Evolutionary conservation across 371 early-diverging fungal species (phyloP).

Genomic region (Dinochytrium kinnereticum): DNA sequence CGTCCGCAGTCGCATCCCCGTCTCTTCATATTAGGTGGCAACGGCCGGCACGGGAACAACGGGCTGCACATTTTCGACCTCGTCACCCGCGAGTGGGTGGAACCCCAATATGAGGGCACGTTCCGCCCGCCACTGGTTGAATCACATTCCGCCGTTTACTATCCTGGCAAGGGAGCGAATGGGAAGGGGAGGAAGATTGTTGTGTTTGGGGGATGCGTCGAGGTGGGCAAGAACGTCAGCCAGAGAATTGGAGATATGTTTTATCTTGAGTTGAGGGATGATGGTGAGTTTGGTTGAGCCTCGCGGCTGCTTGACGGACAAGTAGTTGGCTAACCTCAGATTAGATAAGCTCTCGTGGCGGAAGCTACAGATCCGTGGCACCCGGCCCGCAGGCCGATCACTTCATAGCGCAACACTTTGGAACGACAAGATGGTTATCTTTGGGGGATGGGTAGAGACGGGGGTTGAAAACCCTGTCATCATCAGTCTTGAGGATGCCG

Average conservation of each 20-base stretch:
- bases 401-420: constrained; percentile 4
- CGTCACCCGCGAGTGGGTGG: neutral
- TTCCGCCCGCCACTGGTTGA: constrained; percentile 1
- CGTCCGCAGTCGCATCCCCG: neutral
- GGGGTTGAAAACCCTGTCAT: neutral
- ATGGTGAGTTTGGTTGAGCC: neutral
- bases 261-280: neutral
- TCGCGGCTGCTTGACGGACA: neutral
- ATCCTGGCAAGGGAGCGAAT: neutral
- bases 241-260: neutral
- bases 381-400: neutral
- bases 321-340: no score
- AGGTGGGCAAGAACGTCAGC: neutral
- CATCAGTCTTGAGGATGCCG: neutral
- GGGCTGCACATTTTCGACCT: constrained; percentile 17
- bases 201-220: constrained; percentile 9
- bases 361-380: neutral
- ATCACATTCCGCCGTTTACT: constrained; percentile 10
- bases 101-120: neutral
- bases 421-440: constrained; percentile 15
- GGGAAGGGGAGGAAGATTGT: neutral
- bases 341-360: constrained; percentile 5
- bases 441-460: constrained; percentile 19
- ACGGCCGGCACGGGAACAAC: neutral
- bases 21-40: constrained; percentile 7